A percentile compares a stretch with the other conserved stretches of the same genome.
These are phyloP conservation scores for Centrapalus pauciflorus DNA, from an alignment of 129 eudicot genomes.

Conservation along the genomic window DNA sequence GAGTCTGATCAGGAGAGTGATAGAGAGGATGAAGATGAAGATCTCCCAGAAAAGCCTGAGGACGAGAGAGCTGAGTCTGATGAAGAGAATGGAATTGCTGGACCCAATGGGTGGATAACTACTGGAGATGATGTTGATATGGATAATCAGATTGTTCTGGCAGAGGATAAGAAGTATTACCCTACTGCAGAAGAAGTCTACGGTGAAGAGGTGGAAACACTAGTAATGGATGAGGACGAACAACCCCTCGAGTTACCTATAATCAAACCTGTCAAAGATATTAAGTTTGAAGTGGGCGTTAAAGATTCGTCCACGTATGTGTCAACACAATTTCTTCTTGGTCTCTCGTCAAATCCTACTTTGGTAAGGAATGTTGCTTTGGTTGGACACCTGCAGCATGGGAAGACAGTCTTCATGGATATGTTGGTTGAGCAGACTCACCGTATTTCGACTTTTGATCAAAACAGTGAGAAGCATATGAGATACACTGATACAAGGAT, in stretches of 20 bases:
- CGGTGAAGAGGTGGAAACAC: slow-evolving; percentile 94
- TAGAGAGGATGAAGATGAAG: slow-evolving; percentile 68
- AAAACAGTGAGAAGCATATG: slow-evolving; percentile 90
- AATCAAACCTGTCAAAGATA: slow-evolving; percentile 73
- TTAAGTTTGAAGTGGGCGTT: slow-evolving; percentile 85
- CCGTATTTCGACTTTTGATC: slow-evolving; percentile 77
- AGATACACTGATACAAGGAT: slow-evolving; percentile 95
- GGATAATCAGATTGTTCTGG: slow-evolving; percentile 82
- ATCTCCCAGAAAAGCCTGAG: slow-evolving; percentile 44
- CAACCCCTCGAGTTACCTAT: slow-evolving; percentile 85
- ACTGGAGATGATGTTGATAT: slow-evolving; percentile 68
- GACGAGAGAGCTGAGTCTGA: slow-evolving; percentile 57
- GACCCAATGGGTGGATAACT: slow-evolving; percentile 73
- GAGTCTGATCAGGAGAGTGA: slow-evolving; percentile 91
- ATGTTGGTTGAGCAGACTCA: slow-evolving; percentile 98
- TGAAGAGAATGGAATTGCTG: slow-evolving; percentile 59
- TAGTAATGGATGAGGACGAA: slow-evolving; percentile 97
- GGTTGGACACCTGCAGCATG: slow-evolving; percentile 88
- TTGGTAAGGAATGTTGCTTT: slow-evolving; percentile 93
- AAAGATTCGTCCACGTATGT: slow-evolving; percentile 90
- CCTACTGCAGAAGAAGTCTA: slow-evolving; percentile 99
- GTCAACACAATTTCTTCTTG: slow-evolving; percentile 82
- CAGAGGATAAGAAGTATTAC: slow-evolving; percentile 95
- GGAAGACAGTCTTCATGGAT: slow-evolving; percentile 95
- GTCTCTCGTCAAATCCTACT: slow-evolving; percentile 74